These are phyloP conservation scores for Lachnellula suecica DNA, from an alignment of 2,329 filamentous ascomycete species.

Conservation along the genomic window DNA sequence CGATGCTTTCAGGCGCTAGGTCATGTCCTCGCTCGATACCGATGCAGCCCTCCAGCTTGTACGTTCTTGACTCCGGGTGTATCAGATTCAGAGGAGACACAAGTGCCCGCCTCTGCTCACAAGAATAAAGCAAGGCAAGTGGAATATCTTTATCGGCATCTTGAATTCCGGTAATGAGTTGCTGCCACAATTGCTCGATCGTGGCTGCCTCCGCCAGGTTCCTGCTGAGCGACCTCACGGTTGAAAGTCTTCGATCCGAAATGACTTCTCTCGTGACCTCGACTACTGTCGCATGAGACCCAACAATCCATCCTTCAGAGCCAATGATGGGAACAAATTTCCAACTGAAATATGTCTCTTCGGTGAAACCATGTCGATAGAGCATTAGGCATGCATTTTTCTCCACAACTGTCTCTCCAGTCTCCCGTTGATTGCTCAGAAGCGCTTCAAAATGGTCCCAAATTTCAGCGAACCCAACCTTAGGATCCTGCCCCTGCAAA, in stretches of 20 bases:
- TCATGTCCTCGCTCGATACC: constrained; percentile 11
- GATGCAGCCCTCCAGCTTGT: constrained; percentile 13
- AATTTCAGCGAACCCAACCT: constrained; percentile 38
- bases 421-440: constrained; percentile 28
- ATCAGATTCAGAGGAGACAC: neutral
- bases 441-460: constrained; percentile 33
- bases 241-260: constrained; percentile 34
- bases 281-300: constrained; percentile 17
- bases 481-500: constrained; percentile 36
- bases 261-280: constrained; percentile 40
- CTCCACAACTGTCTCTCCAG: constrained; percentile 22
- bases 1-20: constrained; percentile 7
- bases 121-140: constrained; percentile 32
- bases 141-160: constrained; percentile 31
- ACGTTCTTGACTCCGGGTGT: constrained; percentile 1
- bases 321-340: constrained; percentile 41
- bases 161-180: constrained; percentile 24
- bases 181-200: constrained; percentile 34
- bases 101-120: constrained; percentile 12
- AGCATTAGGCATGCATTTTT: constrained; percentile 31
- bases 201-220: constrained; percentile 25
- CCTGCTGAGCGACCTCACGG: constrained; percentile 36
- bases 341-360: constrained; percentile 39
- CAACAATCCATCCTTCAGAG: constrained; percentile 30
- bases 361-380: constrained; percentile 32